Conservation (phyloP, 495 filamentous ascomycete genomes). For the Tuber melanosporum region DNA sequence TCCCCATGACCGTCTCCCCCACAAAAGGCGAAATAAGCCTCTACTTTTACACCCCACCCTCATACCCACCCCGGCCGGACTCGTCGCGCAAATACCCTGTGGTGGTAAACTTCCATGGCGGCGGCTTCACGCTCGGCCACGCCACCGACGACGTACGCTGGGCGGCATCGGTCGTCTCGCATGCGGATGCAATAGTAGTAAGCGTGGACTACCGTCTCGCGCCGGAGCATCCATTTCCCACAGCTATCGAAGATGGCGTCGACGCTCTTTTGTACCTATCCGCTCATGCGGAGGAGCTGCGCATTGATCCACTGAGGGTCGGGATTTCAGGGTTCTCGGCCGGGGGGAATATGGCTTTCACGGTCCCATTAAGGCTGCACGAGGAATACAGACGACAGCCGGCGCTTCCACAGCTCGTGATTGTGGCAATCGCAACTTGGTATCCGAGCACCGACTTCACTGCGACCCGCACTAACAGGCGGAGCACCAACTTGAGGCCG, state of each 20-base stretch:
- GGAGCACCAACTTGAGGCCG: constrained; percentile 55
- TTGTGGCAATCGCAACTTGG: constrained; percentile 62
- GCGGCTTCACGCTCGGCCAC: constrained; percentile 67
- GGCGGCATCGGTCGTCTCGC: constrained; percentile 51
- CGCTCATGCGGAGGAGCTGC: constrained; percentile 51
- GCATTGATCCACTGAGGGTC: constrained; percentile 56
- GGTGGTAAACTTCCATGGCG: constrained; percentile 70
- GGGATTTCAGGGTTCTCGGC: constrained; percentile 79
- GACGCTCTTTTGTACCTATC: constrained; percentile 63
- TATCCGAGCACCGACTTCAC: constrained; percentile 85
- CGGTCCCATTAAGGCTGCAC: constrained; percentile 63
- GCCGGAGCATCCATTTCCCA: constrained; percentile 71
- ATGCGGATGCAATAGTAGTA: constrained; percentile 57
- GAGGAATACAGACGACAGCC: constrained; percentile 40
- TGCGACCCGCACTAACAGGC: constrained; percentile 63
- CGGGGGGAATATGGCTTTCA: constrained; percentile 79
- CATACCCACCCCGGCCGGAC: constrained; percentile 45
- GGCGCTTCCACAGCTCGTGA: constrained; percentile 10
- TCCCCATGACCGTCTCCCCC: constrained; percentile 56
- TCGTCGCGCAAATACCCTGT: constrained; percentile 46
- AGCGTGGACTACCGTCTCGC: constrained; percentile 71
- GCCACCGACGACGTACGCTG: constrained; percentile 68
- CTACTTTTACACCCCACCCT: constrained; percentile 71
- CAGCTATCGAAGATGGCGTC: constrained; percentile 67
- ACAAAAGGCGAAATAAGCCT: constrained; percentile 55